Conservation (phyloP, 2,329 filamentous ascomycete species). For the Hawksworthiomyces lignivorus region DNA sequence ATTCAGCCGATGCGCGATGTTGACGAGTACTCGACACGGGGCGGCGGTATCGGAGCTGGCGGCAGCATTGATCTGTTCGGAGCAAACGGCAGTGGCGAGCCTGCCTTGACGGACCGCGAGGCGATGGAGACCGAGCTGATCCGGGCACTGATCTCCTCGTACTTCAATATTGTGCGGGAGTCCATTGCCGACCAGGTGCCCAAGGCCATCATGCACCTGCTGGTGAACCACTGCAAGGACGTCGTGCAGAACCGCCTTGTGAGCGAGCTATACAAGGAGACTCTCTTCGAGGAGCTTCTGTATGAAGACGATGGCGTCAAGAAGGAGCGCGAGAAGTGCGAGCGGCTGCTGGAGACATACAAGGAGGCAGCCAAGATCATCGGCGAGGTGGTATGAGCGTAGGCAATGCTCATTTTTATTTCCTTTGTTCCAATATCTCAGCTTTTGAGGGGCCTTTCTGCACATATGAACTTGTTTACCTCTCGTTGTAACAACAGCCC, state of each 20-base stretch:
- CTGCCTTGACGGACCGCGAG: constrained; percentile 88
- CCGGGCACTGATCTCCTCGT: constrained; percentile 89
- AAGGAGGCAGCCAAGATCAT: constrained; percentile 98
- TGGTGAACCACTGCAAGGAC: constrained; percentile 98
- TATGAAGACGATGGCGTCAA: constrained; percentile 98
- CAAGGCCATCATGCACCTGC: constrained; percentile 96
- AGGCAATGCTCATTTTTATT: neutral
- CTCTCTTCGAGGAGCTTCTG: constrained; percentile 81
- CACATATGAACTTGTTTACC: neutral
- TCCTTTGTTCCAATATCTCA: neutral
- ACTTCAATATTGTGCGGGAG: constrained; percentile 98
- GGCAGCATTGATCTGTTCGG: constrained; percentile 11
- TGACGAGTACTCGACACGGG: constrained; percentile 5
- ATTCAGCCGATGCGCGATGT: constrained; percentile 23
- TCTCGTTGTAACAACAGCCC: too few species aligned
- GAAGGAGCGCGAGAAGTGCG: constrained; percentile 76
- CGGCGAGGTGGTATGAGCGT: constrained; percentile 88
- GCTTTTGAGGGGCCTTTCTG: neutral
- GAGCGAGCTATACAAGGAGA: constrained; percentile 89
- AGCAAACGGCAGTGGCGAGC: constrained; percentile 57
- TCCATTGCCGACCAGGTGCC: constrained; percentile 98
- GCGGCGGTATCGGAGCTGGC: neutral
- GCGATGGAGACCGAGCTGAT: constrained; percentile 97
- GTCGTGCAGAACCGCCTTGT: constrained; percentile 96
- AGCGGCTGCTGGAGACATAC: constrained; percentile 90